These are phyloP conservation scores for Senecio squalidus DNA, from an alignment of 140 eudicot genomes.

Conservation along the genomic window DNA sequence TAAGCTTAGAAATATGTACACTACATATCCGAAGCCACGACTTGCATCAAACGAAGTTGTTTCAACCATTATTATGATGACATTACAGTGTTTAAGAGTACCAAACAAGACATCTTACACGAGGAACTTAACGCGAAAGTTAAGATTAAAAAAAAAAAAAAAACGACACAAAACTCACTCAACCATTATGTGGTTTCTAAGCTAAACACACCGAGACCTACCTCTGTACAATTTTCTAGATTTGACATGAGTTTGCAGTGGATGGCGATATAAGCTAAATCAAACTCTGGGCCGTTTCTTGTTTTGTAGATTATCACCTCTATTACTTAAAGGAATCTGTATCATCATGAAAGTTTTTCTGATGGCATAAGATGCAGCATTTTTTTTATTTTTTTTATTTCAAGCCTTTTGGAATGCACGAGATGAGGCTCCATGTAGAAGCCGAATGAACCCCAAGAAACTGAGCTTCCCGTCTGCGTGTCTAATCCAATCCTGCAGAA, in stretches of 20 bases:
- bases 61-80: conserved; percentile 21
- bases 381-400: conserved; percentile 13
- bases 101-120: conserved; percentile 18
- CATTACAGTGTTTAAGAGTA: conserved; percentile 7
- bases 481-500: conserved; percentile 97
- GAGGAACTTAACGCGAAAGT: conserved; percentile 11
- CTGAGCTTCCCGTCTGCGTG: conserved; percentile 97
- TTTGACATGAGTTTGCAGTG: conserved; percentile 17
- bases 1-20: neutral
- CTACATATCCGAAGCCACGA: neutral
- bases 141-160: conserved; percentile 23
- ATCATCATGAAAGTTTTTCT: conserved; percentile 8
- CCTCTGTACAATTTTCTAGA: conserved; percentile 70
- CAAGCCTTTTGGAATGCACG: conserved; percentile 83
- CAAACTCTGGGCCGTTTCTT: conserved; percentile 2
- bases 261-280: conserved; percentile 12
- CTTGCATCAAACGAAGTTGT: conserved; percentile 11
- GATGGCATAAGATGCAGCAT: conserved; percentile 10
- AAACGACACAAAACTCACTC: conserved; percentile 39
- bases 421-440: conserved; percentile 92
- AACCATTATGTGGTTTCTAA: conserved; percentile 34
- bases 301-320: conserved; percentile 9
- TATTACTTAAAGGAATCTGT: conserved; percentile 12
- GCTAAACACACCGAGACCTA: conserved; percentile 46
- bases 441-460: conserved; percentile 93